phyloP scores from a whole-genome alignment of 1,139 yeast genomes.

The Torulaspora pretoriensis region DNA sequence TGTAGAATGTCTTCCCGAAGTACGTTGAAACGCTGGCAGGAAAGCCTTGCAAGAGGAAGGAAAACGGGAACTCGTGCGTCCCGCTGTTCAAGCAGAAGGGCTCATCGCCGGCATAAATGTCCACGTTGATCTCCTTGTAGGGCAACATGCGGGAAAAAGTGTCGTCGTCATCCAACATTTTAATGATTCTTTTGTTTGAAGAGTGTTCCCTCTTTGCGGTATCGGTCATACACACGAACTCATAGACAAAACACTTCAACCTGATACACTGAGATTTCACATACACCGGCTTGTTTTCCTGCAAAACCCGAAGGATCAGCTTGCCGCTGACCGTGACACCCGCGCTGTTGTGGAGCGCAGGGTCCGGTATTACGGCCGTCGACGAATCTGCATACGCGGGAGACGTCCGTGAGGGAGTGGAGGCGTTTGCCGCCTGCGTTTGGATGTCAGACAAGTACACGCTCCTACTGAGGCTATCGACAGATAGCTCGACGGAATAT shows the following conservation, averaged over 20 bases:
- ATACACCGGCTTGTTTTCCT: constrained; percentile 10
- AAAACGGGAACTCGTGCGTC: constrained; percentile 23
- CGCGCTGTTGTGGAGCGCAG: constrained; percentile 1
- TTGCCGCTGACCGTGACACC: constrained; percentile 16
- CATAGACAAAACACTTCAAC: constrained; percentile 18
- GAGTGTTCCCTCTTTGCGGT: constrained; percentile 1
- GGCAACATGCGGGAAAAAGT: constrained; percentile 10
- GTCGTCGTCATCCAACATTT: constrained; percentile 9
- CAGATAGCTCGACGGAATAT: constrained; percentile 8
- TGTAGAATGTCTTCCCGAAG: constrained; percentile 24
- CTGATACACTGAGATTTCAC: constrained; percentile 10
- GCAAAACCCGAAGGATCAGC: constrained; percentile 7
- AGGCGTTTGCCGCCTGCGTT: constrained; percentile 9
- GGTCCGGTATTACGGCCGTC: constrained; percentile 11
- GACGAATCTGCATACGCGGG: constrained; percentile 15
- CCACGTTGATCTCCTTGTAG: constrained; percentile 9
- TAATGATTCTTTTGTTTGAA: constrained; percentile 6
- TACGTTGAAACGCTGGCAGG: constrained; percentile 21
- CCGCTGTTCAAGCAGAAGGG: constrained; percentile 15
- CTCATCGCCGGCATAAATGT: constrained; percentile 1
- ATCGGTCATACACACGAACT: constrained; percentile 15
- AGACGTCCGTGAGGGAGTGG: constrained; percentile 9
- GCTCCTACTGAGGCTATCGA: constrained; percentile 10
- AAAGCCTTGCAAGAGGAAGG: constrained; percentile 19
- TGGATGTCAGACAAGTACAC: constrained; percentile 17